phyloP scores from a whole-genome alignment of 768 basidiomycete species.

The Termitomyces sp. region DNA sequence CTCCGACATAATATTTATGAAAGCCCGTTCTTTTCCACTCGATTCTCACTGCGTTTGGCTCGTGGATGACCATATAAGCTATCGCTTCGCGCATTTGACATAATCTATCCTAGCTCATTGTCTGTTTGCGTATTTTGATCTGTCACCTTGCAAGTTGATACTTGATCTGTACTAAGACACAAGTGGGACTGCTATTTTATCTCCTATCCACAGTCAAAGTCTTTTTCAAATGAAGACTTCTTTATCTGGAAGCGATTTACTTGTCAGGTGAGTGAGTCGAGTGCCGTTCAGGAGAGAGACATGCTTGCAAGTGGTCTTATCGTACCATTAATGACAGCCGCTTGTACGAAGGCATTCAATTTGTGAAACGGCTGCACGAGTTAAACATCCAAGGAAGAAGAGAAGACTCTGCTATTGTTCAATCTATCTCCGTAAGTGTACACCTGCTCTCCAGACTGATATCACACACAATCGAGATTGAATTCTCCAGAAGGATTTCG shows the following conservation, averaged over 20 bases:
- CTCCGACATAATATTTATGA: not conserved
- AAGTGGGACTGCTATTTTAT: not conserved
- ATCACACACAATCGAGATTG: not conserved
- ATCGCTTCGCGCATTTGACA: not conserved
- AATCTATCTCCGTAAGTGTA: slow-evolving; percentile 1
- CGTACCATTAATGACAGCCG: not conserved
- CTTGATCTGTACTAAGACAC: not conserved
- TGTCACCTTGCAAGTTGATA: not conserved
- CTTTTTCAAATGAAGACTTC: not conserved
- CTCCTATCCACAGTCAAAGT: not conserved
- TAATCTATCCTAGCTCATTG: not conserved
- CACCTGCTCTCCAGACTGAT: not conserved
- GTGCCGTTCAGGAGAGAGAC: not conserved
- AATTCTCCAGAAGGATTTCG: not conserved
- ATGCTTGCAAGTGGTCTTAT: not conserved
- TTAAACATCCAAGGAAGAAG: not conserved
- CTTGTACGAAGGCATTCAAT: slow-evolving; percentile 5
- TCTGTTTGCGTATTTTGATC: not conserved
- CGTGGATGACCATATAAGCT: not conserved
- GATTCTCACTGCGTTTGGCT: not conserved
- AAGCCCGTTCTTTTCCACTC: not conserved
- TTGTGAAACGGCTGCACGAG: not conserved
- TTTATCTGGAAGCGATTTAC: not conserved
- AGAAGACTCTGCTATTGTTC: not conserved
- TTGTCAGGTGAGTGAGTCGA: not conserved